Evolutionary conservation across 1,284 basidiomycete species (phyloP), one percentile per base, ranked within the genome.

Genomic region (Trichosporon sp.): DNA sequence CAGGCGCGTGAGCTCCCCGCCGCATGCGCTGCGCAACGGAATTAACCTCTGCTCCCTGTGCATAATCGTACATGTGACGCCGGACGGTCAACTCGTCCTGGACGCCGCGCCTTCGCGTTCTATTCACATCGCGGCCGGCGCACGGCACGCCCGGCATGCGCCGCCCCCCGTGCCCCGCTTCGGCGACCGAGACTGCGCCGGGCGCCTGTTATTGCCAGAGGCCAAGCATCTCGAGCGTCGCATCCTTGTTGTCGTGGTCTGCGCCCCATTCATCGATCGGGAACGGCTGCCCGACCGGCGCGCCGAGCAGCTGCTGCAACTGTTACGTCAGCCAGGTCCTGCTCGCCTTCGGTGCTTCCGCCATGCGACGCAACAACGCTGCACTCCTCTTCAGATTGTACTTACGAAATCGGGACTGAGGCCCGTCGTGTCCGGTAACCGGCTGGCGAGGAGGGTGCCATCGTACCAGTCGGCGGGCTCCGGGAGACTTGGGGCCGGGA

Each of bases 251-350:
- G 4, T 60, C 56, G 15, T 18, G 27, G 29, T 60, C 56, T 32
- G 56, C 56, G 3, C 18, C 21, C 64, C 64, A 65, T 27, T 51
- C 44, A 11, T 65, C 64, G 31, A 65, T 56, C 8, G 65, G 65
- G 31, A 66, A 66, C 34, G 65, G 65, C 27, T 58, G 65, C 6
- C 65, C 65, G 15, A 62, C 65, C 18, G 65, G 65, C 18, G 53
- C 65, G n/a, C 65, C 65, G 32, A 66, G 65, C 3, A 66, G 53
- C n/a, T 58, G 51, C 21, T 66, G 65, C 38, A 66, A 42, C 64
- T 44, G n/a, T n/a, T 12, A 18, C 4, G 31, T 65, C 44, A 65
- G 64, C 64, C 3, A 11, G 2, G 1, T 18, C 15, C 1, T n/a
- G 6, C 15, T 13, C 29, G 2, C 1, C 11, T 44, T n/a, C 21